Evolutionary conservation across 1,139 yeast genomes (phyloP).

Genomic region (Geotrichum carabidarum): DNA sequence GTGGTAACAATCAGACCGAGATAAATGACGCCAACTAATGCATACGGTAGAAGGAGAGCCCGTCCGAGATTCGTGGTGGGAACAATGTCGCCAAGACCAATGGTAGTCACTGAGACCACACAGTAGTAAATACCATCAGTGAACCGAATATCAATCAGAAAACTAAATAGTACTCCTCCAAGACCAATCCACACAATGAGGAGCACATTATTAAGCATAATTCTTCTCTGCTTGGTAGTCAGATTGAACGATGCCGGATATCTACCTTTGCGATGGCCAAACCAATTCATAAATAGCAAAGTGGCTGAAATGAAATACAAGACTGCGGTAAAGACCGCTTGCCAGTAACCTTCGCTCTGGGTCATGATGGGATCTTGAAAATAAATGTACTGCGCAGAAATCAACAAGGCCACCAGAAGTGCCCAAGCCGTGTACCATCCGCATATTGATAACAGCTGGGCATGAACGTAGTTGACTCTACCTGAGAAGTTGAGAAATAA

Average conservation of each 20-base stretch:
- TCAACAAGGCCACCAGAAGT: constrained; percentile 45
- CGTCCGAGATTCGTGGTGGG: constrained; percentile 52
- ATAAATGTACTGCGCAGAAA: constrained; percentile 36
- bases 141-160: constrained; percentile 43
- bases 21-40: constrained; percentile 62
- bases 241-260: constrained; percentile 69
- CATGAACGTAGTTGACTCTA: constrained; percentile 48
- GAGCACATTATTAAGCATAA: constrained; percentile 65
- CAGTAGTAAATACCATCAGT: constrained; percentile 68
- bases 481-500: constrained; percentile 63
- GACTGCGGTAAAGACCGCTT: constrained; percentile 58
- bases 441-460: constrained; percentile 57
- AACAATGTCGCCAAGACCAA: constrained; percentile 71
- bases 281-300: constrained; percentile 51
- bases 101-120: constrained; percentile 64
- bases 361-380: constrained; percentile 34
- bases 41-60: constrained; percentile 56
- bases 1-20: constrained; percentile 70
- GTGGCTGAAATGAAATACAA: constrained; percentile 55
- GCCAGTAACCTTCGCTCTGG: constrained; percentile 62
- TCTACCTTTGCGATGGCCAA: constrained; percentile 53
- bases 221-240: constrained; percentile 58
- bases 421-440: constrained; percentile 59
- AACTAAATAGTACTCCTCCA: constrained; percentile 57
- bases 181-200: constrained; percentile 63